Evolutionary conservation across 768 basidiomycete genomes (phyloP).

Genomic region (Fistulinella prunicolor): DNA sequence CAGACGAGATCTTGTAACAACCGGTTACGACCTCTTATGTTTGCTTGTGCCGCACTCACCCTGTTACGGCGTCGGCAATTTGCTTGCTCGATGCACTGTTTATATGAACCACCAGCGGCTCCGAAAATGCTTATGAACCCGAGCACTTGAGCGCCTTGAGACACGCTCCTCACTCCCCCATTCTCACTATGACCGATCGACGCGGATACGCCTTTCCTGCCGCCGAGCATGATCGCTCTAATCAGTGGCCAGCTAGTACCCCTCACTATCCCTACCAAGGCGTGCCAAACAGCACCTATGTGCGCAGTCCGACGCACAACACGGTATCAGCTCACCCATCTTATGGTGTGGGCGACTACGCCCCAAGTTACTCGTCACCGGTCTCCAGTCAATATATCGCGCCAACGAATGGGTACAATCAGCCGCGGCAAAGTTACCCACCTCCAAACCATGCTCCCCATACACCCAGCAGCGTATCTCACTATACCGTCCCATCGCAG

Average conservation of each 20-base stretch:
- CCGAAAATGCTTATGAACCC: constrained; percentile 37
- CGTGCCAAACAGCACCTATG: constrained; percentile 17
- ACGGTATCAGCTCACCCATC: constrained; percentile 19
- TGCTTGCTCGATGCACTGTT: constrained; percentile 24
- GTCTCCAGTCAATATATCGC: constrained; percentile 22
- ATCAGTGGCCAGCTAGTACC: constrained; percentile 23
- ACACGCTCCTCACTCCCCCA: constrained; percentile 6
- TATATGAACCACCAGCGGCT: constrained; percentile 28
- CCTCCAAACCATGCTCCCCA: constrained; percentile 26
- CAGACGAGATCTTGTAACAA: constrained; percentile 29
- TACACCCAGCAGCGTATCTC: constrained; percentile 35
- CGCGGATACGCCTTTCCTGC: constrained; percentile 29
- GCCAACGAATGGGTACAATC: constrained; percentile 17
- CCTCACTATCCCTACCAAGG: constrained; percentile 23
- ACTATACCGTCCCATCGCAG: constrained; percentile 27
- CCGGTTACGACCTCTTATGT: constrained; percentile 28
- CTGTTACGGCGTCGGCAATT: constrained; percentile 33
- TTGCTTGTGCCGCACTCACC: constrained; percentile 29
- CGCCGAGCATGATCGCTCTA: constrained; percentile 13
- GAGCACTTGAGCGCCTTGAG: constrained; percentile 6
- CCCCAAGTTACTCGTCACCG: constrained; percentile 13
- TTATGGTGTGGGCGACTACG: constrained; percentile 25
- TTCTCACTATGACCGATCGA: constrained; percentile 26
- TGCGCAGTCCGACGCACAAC: constrained; percentile 15
- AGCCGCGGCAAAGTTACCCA: constrained; percentile 26